Evolutionary conservation across 495 filamentous ascomycete genomes (phyloP), one percentile per base, ranked within the genome.

Genomic region (Xanthoparmelia taractica): DNA sequence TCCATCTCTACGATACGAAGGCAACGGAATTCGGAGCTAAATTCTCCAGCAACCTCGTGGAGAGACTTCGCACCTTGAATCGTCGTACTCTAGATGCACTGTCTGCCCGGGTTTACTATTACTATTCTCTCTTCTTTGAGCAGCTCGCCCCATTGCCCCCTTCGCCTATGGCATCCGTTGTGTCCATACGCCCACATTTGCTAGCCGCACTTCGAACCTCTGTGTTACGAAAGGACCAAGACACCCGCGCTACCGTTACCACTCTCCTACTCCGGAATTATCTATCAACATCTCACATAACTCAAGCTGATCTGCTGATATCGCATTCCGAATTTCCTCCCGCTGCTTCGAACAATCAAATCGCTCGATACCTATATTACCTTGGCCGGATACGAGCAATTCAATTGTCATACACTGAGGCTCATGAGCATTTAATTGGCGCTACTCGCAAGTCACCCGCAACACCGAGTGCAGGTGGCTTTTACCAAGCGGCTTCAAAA

Each of bases 251-350:
- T 33, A 92, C 92, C 10, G 90, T 96, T 65, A 96, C 93, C 71
- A 93, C 92, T 4, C 81, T 98, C 55, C 84, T 98, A 33, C 88
- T 98, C 65, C 92, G 94, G 66, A 98, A 93, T 75, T 97, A 98
- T 73, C 85, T 98, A 66, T 86, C 87, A 33, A 97, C 95, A 17
- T 96, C 95, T 54, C 92, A 97, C 74, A 96, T 97, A 75, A 86
- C 90, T 27, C 94, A 97, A 79, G 94, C 95, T 65, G 95, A 98
- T 75, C 85, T 97, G 43, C 80, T 98, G 60, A 90, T 98, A 65
- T 89, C 89, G 37, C 95, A 97, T 75, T 96, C 93, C 57, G 85
- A 90, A 69, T 97, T 98, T 75, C 95, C 94, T 36, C 79, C 89
- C 45, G 89, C 89, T 68, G 94, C 94, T 7, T 91, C 91, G 58